Conservation (phyloP, 148 eudicot genomes). For the Chenopodium quinoa region DNA sequence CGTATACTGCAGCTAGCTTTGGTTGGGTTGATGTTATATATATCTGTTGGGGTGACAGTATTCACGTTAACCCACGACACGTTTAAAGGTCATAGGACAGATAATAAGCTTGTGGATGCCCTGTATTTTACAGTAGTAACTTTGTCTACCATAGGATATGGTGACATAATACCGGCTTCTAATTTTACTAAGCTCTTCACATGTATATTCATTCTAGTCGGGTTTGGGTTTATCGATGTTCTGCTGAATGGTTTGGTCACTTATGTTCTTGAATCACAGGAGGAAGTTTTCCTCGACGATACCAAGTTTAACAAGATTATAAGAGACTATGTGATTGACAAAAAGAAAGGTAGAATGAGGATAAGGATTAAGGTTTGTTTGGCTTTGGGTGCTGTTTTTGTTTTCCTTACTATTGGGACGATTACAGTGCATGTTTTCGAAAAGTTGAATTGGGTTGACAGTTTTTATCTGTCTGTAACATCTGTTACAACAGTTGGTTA, state of each 20-base stretch:
- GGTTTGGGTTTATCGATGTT: conserved; percentile 56
- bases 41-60: conserved; percentile 27
- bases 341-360: conserved; percentile 51
- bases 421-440: conserved; percentile 41
- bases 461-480: conserved; percentile 63
- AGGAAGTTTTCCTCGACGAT: conserved; percentile 41
- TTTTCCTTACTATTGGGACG: conserved; percentile 48
- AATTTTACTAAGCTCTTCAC: conserved; percentile 52
- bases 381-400: conserved; percentile 50
- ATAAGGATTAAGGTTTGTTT: conserved; percentile 49
- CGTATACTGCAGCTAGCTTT: conserved; percentile 39
- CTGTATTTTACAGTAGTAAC: conserved; percentile 58
- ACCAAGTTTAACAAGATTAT: conserved; percentile 38
- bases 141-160: conserved; percentile 59
- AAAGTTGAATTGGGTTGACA: conserved; percentile 49
- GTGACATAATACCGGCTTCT: conserved; percentile 55
- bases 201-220: conserved; percentile 48
- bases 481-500: conserved; percentile 77
- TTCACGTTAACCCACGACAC: conserved; percentile 24
- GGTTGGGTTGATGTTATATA: conserved; percentile 36
- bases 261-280: conserved; percentile 50
- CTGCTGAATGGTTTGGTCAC: conserved; percentile 46
- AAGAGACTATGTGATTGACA: conserved; percentile 38
- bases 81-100: conserved; percentile 37
- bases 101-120: conserved; percentile 41